A percentile compares a stretch with the other conserved stretches of the same genome.
phyloP scores from a whole-genome alignment of 2,329 filamentous ascomycete species.

The Cryphonectria nitschkei region DNA sequence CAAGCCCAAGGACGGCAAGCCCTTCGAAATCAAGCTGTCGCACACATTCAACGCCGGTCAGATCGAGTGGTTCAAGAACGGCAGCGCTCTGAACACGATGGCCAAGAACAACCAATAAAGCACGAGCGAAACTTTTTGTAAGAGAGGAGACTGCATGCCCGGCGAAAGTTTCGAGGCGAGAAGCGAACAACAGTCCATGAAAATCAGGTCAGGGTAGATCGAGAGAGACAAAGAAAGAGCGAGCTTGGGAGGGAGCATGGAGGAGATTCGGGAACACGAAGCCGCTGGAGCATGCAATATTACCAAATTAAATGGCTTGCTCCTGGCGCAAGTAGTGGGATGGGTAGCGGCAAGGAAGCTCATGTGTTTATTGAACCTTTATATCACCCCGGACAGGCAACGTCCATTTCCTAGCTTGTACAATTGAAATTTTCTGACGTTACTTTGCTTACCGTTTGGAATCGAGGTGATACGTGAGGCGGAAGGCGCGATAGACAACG shows the following conservation, averaged over 20 bases:
- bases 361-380: conserved; percentile 32
- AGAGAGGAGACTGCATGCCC: conserved; percentile 3
- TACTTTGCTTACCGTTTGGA: background rate
- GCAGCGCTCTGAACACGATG: conserved; percentile 97
- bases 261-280: conserved; percentile 25
- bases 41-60: conserved; percentile 99
- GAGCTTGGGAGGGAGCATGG: conserved; percentile 35
- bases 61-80: conserved; percentile 99
- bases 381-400: conserved; percentile 25
- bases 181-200: background rate
- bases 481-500: background rate
- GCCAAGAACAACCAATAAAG: conserved; percentile 64
- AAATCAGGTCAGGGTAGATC: conserved; percentile 7
- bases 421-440: conserved; percentile 40
- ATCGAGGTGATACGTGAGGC: background rate
- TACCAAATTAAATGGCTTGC: conserved; percentile 21
- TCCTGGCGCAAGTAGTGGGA: conserved; percentile 21
- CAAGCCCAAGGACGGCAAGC: conserved; percentile 82
- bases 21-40: conserved; percentile 80
- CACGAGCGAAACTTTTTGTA: conserved; percentile 11
- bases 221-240: background rate
- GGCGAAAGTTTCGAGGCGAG: conserved; percentile 9
- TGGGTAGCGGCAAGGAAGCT: conserved; percentile 19
- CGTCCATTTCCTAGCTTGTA: conserved; percentile 39
- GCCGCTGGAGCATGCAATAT: conserved; percentile 35